Conservation (phyloP, 768 basidiomycete species). For the Agrocybe pediades region DNA sequence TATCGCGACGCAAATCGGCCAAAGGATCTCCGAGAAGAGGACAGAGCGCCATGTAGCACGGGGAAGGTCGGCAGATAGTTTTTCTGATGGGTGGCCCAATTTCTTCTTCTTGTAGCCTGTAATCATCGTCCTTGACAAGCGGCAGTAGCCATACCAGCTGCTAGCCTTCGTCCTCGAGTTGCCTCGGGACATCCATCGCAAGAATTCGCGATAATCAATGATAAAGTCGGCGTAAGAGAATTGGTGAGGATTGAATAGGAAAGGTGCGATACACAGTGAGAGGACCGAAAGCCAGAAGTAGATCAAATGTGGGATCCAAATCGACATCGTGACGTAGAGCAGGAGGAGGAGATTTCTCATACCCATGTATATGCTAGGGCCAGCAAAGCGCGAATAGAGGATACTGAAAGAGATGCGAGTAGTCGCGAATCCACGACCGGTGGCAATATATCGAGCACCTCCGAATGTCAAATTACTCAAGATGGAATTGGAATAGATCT, state of each 20-base stretch:
- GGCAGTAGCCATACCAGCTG: slow-evolving; percentile 99
- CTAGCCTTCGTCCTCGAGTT: slow-evolving; percentile 96
- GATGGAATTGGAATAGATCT: slow-evolving; percentile 97
- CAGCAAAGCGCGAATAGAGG: slow-evolving; percentile 97
- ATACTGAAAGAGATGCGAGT: slow-evolving; percentile 95
- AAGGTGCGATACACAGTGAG: slow-evolving; percentile 94
- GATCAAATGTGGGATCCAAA: slow-evolving; percentile 94
- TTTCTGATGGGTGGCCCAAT: slow-evolving; percentile 96
- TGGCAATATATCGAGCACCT: slow-evolving; percentile 98
- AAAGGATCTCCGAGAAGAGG: slow-evolving; percentile 80
- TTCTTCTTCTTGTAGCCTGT: slow-evolving; percentile 99
- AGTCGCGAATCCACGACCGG: slow-evolving; percentile 98
- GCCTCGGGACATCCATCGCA: slow-evolving; percentile 99
- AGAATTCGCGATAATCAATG: slow-evolving; percentile 97
- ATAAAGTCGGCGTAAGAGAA: slow-evolving; percentile 97
- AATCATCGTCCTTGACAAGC: slow-evolving; percentile 94
- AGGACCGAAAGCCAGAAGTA: slow-evolving; percentile 99
- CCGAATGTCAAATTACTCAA: slow-evolving; percentile 96
- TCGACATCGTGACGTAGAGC: slow-evolving; percentile 86
- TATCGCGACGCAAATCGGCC: slow-evolving; percentile 73
- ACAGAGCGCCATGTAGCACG: slow-evolving; percentile 88
- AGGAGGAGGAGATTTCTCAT: slow-evolving; percentile 91
- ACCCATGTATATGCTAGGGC: slow-evolving; percentile 99
- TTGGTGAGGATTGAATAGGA: slow-evolving; percentile 99
- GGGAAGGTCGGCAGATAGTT: slow-evolving; percentile 91